A percentile compares a stretch with the other conserved stretches of the same genome.
Conservation (phyloP, 2,329 filamentous ascomycete genomes). For the Xylaria hypoxylon region DNA sequence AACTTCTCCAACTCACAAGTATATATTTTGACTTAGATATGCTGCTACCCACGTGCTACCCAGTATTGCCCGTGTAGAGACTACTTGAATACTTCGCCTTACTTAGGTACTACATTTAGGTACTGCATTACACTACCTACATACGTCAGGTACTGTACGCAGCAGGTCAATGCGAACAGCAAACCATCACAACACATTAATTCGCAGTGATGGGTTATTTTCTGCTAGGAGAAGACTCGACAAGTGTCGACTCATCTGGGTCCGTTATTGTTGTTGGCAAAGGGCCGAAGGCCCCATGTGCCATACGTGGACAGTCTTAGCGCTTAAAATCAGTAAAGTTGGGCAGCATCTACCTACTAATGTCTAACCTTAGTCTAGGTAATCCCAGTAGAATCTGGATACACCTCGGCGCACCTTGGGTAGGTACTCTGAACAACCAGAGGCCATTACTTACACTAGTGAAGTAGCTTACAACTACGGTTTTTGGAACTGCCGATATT, state of each 20-base stretch:
- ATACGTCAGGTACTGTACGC: too few species aligned
- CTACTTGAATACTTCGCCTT: too few species aligned
- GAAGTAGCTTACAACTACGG: too few species aligned
- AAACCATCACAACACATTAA: background rate
- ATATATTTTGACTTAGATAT: background rate
- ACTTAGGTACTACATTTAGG: too few species aligned
- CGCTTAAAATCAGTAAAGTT: conserved; percentile 4
- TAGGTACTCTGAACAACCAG: too few species aligned
- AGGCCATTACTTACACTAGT: background rate
- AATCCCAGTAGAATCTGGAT: too few species aligned
- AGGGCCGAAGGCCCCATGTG: conserved; percentile 21
- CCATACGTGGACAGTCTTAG: conserved; percentile 18
- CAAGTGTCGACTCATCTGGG: background rate
- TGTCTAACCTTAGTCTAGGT: too few species aligned
- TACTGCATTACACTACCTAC: background rate
- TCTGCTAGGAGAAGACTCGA: background rate
- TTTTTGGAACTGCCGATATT: background rate
- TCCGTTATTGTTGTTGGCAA: conserved; percentile 11
- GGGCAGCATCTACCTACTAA: conserved; percentile 13
- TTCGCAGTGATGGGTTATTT: background rate
- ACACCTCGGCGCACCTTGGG: too few species aligned
- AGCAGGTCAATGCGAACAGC: background rate
- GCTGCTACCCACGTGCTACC: too few species aligned
- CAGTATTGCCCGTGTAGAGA: too few species aligned
- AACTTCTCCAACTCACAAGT: background rate